phyloP scores from a whole-genome alignment of 208 protist genomes.

The Histomonas meleagridis region DNA sequence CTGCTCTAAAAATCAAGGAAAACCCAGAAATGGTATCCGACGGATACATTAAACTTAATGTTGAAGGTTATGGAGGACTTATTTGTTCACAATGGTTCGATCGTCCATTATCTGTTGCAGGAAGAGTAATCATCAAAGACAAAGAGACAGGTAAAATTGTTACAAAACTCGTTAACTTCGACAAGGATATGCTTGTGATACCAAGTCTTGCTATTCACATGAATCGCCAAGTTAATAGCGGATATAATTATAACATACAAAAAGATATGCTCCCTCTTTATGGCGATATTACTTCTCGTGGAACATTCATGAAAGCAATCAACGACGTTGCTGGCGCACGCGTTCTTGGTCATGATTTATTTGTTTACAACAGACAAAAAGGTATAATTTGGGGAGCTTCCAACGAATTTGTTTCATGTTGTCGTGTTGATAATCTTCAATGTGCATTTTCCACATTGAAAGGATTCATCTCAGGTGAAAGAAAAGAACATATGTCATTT shows the following conservation, averaged over 20 bases:
- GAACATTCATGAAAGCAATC: neutral
- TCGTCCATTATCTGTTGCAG: neutral
- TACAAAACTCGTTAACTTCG: too few relatives aligned
- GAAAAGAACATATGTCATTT: neutral
- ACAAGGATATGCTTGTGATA: neutral
- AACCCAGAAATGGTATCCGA: neutral
- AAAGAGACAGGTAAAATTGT: neutral
- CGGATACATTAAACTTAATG: neutral
- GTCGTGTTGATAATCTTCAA: neutral
- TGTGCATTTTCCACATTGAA: neutral
- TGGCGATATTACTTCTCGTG: neutral
- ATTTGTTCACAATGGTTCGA: neutral
- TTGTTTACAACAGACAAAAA: neutral
- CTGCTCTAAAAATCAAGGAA: neutral
- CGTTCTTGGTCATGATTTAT: neutral
- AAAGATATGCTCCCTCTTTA: neutral
- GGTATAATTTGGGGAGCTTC: neutral
- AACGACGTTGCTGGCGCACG: neutral
- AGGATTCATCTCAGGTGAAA: neutral
- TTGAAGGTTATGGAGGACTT: neutral
- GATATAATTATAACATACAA: neutral
- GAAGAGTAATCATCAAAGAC: neutral
- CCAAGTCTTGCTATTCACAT: neutral
- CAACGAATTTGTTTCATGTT: neutral
- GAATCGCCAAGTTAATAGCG: neutral